phyloP scores from a whole-genome alignment of 2,329 filamentous ascomycete genomes.

The Colletotrichum musicola region DNA sequence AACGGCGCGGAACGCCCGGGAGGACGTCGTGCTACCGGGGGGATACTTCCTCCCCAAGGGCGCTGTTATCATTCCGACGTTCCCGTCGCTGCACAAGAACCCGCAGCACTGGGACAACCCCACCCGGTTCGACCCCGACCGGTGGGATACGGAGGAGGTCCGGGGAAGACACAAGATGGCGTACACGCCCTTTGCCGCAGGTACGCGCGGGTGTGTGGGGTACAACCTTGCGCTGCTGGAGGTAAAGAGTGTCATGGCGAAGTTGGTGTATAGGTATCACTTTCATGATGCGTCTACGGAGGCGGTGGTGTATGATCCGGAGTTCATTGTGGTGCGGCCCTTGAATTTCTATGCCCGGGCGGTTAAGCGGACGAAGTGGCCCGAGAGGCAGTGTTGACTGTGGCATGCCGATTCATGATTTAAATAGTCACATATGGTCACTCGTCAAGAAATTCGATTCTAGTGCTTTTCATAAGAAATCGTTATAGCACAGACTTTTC shows the following conservation, averaged over 20 bases:
- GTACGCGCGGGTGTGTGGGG: conserved; percentile 15
- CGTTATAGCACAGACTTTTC: no score
- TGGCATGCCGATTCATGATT: not conserved
- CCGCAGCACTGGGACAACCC: conserved; percentile 18
- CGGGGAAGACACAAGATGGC: conserved; percentile 17
- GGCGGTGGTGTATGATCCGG: conserved; percentile 40
- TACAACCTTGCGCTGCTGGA: conserved; percentile 22
- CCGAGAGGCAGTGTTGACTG: not conserved
- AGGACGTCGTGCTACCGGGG: conserved; percentile 13
- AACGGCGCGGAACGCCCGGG: conserved; percentile 12
- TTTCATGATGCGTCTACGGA: conserved; percentile 40
- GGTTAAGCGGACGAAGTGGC: conserved; percentile 12
- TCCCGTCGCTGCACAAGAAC: conserved; percentile 24
- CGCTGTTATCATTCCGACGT: conserved; percentile 12
- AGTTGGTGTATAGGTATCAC: conserved; percentile 32
- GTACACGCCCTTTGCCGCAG: conserved; percentile 23
- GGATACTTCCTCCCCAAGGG: conserved; percentile 20
- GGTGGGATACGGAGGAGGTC: conserved; percentile 15
- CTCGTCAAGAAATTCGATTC: not conserved
- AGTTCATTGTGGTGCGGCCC: conserved; percentile 41
- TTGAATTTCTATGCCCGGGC: conserved; percentile 42
- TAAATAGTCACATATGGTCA: not conserved
- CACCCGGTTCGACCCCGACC: conserved; percentile 12
- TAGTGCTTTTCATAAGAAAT: not conserved
- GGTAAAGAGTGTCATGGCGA: conserved; percentile 22